These are phyloP conservation scores for Alternaria triticimaculans DNA, from an alignment of 2,329 filamentous ascomycete genomes.

Conservation along the genomic window DNA sequence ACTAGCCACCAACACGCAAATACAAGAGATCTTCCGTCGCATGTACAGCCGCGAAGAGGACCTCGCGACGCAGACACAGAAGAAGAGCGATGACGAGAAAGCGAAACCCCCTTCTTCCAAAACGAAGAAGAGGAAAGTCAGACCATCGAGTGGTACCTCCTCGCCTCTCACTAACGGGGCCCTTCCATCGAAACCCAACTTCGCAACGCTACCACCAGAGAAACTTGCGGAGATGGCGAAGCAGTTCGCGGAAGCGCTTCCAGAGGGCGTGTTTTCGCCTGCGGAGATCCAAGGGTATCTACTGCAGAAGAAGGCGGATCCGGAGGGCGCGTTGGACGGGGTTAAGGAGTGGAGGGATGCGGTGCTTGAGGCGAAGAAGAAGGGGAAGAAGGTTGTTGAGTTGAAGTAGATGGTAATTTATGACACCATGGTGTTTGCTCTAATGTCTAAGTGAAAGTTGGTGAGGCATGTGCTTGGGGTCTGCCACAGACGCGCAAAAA, in stretches of 20 bases:
- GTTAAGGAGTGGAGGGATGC: constrained; percentile 6
- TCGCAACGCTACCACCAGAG: not conserved
- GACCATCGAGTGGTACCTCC: not conserved
- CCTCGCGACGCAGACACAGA: not conserved
- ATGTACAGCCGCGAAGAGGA: constrained; percentile 24
- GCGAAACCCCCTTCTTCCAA: not conserved
- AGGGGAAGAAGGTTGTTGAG: constrained; percentile 9
- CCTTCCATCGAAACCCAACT: not conserved
- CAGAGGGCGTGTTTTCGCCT: constrained; percentile 9
- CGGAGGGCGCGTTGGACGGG: constrained; percentile 3
- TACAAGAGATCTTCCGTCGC: constrained; percentile 22
- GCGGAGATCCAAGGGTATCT: constrained; percentile 25
- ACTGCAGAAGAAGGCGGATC: constrained; percentile 11
- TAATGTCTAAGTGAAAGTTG: not conserved
- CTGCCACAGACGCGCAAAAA: not conserved
- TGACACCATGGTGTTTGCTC: not conserved
- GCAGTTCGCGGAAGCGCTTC: constrained; percentile 13
- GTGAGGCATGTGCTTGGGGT: not conserved
- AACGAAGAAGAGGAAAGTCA: not conserved
- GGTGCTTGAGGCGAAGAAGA: constrained; percentile 10
- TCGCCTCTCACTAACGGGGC: no score
- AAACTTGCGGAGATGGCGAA: not conserved
- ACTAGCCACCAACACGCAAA: constrained; percentile 17
- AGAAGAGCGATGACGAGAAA: not conserved
- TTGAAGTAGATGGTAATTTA: not conserved